phyloP scores from a whole-genome alignment of 208 protist genomes.

The Tritrichomonas musculus region DNA sequence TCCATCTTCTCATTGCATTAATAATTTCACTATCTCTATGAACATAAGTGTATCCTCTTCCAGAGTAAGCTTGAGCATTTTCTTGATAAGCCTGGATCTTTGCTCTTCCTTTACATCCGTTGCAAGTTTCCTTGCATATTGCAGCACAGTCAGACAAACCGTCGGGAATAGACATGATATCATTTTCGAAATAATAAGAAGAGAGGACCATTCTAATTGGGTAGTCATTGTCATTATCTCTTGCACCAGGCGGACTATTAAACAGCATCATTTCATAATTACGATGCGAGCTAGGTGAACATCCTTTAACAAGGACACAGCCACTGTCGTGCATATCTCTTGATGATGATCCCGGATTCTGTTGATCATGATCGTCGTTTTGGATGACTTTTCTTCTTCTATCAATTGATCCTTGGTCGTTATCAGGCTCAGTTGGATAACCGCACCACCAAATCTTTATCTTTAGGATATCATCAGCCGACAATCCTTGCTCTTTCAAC shows the following conservation, averaged over 20 bases:
- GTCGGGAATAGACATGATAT: constrained; percentile 49
- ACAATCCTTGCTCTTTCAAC: constrained; percentile 46
- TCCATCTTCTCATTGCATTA: neutral
- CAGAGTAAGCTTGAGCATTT: constrained; percentile 47
- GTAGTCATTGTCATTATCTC: constrained; percentile 43
- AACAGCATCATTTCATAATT: constrained; percentile 58
- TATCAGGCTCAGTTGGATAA: constrained; percentile 52
- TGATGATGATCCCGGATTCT: constrained; percentile 55
- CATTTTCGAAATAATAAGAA: no score
- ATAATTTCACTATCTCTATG: neutral
- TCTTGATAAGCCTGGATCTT: constrained; percentile 45
- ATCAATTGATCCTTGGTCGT: neutral
- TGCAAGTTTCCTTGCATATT: constrained; percentile 41
- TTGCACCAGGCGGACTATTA: constrained; percentile 38
- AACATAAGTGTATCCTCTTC: neutral
- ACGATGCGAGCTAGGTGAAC: constrained; percentile 54
- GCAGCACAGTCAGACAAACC: constrained; percentile 48
- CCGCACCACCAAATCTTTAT: no score
- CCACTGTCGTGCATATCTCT: constrained; percentile 59
- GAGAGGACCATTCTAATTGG: no score
- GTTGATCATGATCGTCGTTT: no score
- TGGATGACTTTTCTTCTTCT: constrained; percentile 51
- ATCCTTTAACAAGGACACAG: constrained; percentile 55
- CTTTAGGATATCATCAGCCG: constrained; percentile 52
- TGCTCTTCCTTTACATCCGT: constrained; percentile 39